These are phyloP conservation scores for Deinandra increscens DNA, from an alignment of 129 eudicot genomes.

Conservation along the genomic window DNA sequence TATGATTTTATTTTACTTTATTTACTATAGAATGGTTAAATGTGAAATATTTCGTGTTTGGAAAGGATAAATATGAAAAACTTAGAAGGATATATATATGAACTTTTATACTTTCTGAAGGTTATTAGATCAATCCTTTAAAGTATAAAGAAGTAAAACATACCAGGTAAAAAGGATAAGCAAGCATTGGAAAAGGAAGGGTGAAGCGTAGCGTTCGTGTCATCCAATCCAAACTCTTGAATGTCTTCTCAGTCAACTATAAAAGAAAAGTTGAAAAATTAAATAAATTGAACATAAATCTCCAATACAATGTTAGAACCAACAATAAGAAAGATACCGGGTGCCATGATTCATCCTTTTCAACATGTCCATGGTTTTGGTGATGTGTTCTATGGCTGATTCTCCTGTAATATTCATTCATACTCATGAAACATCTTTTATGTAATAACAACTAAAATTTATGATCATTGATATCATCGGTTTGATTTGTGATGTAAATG, in stretches of 20 bases:
- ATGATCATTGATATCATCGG: neutral
- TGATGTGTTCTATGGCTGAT: conserved; percentile 67
- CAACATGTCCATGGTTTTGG: conserved; percentile 66
- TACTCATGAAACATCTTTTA: neutral
- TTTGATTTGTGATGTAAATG: neutral
- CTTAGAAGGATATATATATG: neutral
- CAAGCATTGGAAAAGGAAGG: conserved; percentile 61
- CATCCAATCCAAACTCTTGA: conserved; percentile 45
- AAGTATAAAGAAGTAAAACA: conserved; percentile 17
- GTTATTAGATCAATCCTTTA: neutral
- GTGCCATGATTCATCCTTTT: conserved; percentile 61
- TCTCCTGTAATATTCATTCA: conserved; percentile 43
- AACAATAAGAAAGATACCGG: conserved; percentile 41
- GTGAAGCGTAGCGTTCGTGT: conserved; percentile 49
- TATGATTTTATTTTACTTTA: neutral
- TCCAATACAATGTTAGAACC: neutral
- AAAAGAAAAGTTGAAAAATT: neutral
- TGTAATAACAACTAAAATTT: neutral
- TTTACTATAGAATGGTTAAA: neutral
- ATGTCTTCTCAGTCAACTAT: conserved; percentile 50
- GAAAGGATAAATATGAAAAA: neutral
- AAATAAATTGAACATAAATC: neutral
- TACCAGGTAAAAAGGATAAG: conserved; percentile 58
- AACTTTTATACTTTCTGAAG: neutral
- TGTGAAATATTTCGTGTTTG: neutral